Percentiles rank a stretch among this genome's conserved stretches.
phyloP scores from a whole-genome alignment of 768 basidiomycete species.

The Hemileccinum impolitum region DNA sequence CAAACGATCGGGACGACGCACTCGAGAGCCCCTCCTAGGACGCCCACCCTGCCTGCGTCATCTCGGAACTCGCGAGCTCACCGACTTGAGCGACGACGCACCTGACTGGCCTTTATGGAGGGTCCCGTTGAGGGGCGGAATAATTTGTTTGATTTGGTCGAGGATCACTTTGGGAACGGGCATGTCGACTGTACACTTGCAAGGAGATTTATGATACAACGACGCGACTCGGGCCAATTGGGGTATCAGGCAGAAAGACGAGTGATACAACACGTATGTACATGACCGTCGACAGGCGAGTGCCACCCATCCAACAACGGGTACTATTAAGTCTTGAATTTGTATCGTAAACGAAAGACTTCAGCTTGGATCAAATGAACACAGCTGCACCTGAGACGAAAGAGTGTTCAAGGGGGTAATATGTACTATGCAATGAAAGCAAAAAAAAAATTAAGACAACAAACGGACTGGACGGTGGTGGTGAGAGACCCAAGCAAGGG shows the following conservation, averaged over 20 bases:
- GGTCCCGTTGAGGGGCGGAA: conserved; percentile 85
- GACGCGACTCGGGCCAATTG: conserved; percentile 13
- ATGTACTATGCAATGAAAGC: conserved; percentile 17
- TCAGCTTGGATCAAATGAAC: neutral
- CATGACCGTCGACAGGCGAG: conserved; percentile 13
- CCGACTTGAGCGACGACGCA: conserved; percentile 27
- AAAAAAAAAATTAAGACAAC: neutral
- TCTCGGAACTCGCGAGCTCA: conserved; percentile 1
- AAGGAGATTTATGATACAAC: neutral
- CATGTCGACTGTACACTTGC: conserved; percentile 38
- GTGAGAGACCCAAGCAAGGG: conserved; percentile 16
- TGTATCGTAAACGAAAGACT: conserved; percentile 19
- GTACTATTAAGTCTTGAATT: conserved; percentile 23
- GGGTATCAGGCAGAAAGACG: conserved; percentile 15
- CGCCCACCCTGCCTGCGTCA: conserved; percentile 75
- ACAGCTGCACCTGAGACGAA: conserved; percentile 1
- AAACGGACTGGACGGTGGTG: neutral
- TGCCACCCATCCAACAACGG: too few species aligned
- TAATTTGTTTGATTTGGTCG: conserved; percentile 73
- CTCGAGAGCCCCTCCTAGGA: conserved; percentile 93
- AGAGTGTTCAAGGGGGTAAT: conserved; percentile 26
- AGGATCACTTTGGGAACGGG: conserved; percentile 57
- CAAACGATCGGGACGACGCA: conserved; percentile 36
- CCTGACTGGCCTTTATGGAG: conserved; percentile 96
- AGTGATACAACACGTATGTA: conserved; percentile 28